Conservation (phyloP, 352 stramenopile species). For the Globisporangium orthogonon region DNA sequence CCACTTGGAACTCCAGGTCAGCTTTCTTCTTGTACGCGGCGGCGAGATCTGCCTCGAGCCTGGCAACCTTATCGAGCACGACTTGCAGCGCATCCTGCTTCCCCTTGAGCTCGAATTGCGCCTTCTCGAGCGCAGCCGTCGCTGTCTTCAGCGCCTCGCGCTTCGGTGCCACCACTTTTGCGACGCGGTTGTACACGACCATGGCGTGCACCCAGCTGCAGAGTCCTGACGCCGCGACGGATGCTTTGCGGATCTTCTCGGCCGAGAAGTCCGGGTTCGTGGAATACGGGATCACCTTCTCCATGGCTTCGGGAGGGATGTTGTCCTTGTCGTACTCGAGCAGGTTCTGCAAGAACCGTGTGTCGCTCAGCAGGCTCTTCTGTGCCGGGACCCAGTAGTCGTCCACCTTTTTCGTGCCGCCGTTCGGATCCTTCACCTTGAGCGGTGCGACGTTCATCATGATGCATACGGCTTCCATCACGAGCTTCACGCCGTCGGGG, state of each 20-base stretch:
- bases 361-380: conserved; percentile 91
- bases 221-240: conserved; percentile 90
- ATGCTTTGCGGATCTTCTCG: conserved; percentile 93
- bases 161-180: conserved; percentile 92
- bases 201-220: conserved; percentile 96
- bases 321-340: conserved; percentile 96
- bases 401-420: conserved; percentile 89
- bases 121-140: conserved; percentile 78
- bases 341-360: conserved; percentile 90
- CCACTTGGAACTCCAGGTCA: conserved; percentile 87
- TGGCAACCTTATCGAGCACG: conserved; percentile 90
- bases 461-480: conserved; percentile 94
- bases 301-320: conserved; percentile 87
- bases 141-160: conserved; percentile 88
- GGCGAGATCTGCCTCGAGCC: conserved; percentile 83
- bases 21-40: conserved; percentile 92
- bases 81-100: conserved; percentile 91
- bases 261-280: conserved; percentile 89
- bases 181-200: conserved; percentile 93
- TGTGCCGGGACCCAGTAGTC: conserved; percentile 93
- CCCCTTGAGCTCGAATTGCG: conserved; percentile 76
- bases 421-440: conserved; percentile 91
- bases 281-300: conserved; percentile 84
- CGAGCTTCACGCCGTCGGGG: conserved; percentile 91
- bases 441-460: conserved; percentile 92